Conservation (phyloP, 768 basidiomycete species). For the Tulasnella sp. region DNA sequence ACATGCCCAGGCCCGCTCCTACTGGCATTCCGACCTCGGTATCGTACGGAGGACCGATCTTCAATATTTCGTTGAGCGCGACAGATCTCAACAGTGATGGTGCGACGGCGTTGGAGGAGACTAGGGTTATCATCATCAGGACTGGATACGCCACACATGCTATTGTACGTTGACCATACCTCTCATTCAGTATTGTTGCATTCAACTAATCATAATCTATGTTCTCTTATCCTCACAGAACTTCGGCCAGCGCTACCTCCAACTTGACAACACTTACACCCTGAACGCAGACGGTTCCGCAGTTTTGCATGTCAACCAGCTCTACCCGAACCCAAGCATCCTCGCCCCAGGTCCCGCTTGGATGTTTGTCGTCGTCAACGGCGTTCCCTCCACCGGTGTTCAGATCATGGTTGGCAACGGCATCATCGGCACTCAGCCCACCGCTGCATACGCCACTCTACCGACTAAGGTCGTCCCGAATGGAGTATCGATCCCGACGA, state of each 20-base stretch:
- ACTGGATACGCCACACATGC: conserved; percentile 30
- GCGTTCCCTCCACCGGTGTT: conserved; percentile 50
- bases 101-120: conserved; percentile 33
- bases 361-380: conserved; percentile 54
- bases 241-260: conserved; percentile 39
- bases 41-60: conserved; percentile 32
- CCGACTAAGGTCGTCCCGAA: conserved; percentile 10
- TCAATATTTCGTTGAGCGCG: conserved; percentile 27
- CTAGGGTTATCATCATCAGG: conserved; percentile 47
- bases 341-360: conserved; percentile 79
- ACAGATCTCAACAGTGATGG: conserved; percentile 31
- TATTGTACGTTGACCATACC: conserved; percentile 38
- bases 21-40: conserved; percentile 26
- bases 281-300: conserved; percentile 34
- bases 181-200: too few species aligned
- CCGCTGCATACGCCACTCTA: background rate
- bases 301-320: conserved; percentile 43
- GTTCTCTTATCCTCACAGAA: conserved; percentile 24
- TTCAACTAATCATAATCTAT: background rate
- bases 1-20: conserved; percentile 28
- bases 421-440: conserved; percentile 17
- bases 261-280: conserved; percentile 40
- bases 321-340: conserved; percentile 50
- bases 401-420: conserved; percentile 64
- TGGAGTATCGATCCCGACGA: conserved; percentile 10